Conservation (phyloP, 1,284 basidiomycete species). For the Boletus mariae region DNA sequence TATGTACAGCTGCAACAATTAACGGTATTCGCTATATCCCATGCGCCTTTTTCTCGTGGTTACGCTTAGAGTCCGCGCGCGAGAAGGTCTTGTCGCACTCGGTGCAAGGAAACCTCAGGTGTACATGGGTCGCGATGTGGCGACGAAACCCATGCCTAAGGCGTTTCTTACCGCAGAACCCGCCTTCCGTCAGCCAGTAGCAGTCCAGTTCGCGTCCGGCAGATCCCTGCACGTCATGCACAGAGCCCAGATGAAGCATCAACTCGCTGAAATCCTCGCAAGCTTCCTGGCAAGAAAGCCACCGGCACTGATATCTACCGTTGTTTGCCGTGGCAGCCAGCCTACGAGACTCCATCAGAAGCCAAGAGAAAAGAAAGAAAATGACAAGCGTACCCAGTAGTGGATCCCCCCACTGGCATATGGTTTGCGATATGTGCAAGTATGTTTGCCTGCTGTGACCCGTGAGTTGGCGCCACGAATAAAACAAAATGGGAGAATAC, state of each 20-base stretch:
- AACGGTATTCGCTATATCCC: neutral
- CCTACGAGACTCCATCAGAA: conserved; percentile 3
- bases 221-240: neutral
- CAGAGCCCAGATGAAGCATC: neutral
- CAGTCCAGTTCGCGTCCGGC: neutral
- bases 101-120: neutral
- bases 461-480: no score
- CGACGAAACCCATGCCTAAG: neutral
- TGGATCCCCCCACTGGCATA: neutral
- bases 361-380: no score
- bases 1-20: no score
- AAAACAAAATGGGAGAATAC: no score
- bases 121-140: neutral
- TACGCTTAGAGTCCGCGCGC: conserved; percentile 5
- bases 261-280: neutral
- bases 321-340: neutral
- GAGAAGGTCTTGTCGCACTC: conserved; percentile 1
- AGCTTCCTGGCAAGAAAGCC: neutral
- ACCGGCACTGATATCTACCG: neutral
- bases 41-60: conserved; percentile 4
- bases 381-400: neutral
- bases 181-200: neutral
- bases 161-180: neutral
- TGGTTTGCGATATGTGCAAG: neutral
- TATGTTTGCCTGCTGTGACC: no score